Conservation (phyloP, 768 basidiomycete genomes). For the Boletus bicolor region DNA sequence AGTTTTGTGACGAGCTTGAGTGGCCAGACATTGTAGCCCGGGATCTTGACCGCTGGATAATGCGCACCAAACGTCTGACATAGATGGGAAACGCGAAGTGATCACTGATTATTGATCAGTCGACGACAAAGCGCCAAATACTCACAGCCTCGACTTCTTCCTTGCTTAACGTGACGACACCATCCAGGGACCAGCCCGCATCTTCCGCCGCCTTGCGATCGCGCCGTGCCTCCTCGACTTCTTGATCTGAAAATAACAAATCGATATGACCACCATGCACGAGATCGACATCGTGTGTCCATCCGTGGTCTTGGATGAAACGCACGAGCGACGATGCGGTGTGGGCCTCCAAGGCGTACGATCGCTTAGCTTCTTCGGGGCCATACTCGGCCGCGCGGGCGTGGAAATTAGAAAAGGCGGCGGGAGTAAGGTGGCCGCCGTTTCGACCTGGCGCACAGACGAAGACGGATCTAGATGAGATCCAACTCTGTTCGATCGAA, state of each 20-base stretch:
- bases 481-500: not conserved
- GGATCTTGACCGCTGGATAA: constrained; percentile 50
- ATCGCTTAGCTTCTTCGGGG: constrained; percentile 50
- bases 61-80: constrained; percentile 34
- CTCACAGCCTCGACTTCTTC: constrained; percentile 49
- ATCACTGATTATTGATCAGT: not conserved
- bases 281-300: constrained; percentile 56
- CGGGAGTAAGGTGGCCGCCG: constrained; percentile 69
- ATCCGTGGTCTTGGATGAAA: constrained; percentile 44
- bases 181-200: constrained; percentile 48
- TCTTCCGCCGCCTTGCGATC: constrained; percentile 53
- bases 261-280: constrained; percentile 52
- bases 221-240: constrained; percentile 34
- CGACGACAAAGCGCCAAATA: not conserved
- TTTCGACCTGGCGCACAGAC: constrained; percentile 55
- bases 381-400: constrained; percentile 41
- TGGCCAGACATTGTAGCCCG: constrained; percentile 72
- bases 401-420: constrained; percentile 45
- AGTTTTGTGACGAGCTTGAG: constrained; percentile 75
- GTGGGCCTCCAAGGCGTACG: constrained; percentile 55
- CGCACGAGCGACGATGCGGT: constrained; percentile 47
- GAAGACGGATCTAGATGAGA: not conserved
- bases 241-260: constrained; percentile 46
- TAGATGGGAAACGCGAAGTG: no score
- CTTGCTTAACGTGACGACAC: constrained; percentile 44